Conservation (phyloP, 2,329 filamentous ascomycete species). For the Polytolypa hystricis region DNA sequence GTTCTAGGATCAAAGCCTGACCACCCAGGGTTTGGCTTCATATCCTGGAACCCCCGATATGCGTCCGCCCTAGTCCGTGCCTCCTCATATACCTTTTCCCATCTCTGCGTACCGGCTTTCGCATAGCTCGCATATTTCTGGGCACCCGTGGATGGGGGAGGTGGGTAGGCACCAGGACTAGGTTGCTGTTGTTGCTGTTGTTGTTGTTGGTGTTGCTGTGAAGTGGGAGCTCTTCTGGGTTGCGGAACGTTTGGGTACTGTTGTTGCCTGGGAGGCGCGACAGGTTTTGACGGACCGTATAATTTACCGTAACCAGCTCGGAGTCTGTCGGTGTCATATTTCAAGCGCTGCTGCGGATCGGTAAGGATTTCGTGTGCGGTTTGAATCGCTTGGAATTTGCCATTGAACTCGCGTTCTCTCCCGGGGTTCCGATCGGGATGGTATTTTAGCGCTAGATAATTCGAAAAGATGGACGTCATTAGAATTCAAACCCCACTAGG, state of each 20-base stretch:
- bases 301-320: slow-evolving; percentile 34
- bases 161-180: slow-evolving; percentile 16
- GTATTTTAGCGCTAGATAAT: slow-evolving; percentile 58
- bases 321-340: slow-evolving; percentile 52
- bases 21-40: slow-evolving; percentile 30
- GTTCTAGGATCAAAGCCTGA: slow-evolving; percentile 30
- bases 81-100: slow-evolving; percentile 29
- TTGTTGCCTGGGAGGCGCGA: slow-evolving; percentile 14
- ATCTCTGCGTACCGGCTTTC: slow-evolving; percentile 29
- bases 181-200: slow-evolving; percentile 15
- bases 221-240: slow-evolving; percentile 11
- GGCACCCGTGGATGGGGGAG: slow-evolving; percentile 25
- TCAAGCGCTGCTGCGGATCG: slow-evolving; percentile 46
- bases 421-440: slow-evolving; percentile 86
- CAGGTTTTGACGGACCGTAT: slow-evolving; percentile 12
- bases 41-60: slow-evolving; percentile 34
- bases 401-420: slow-evolving; percentile 64
- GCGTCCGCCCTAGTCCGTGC: slow-evolving; percentile 33
- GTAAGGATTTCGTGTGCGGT: slow-evolving; percentile 68
- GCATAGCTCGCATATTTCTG: slow-evolving; percentile 32
- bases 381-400: slow-evolving; percentile 78
- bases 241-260: slow-evolving; percentile 13
- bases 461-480: not conserved
- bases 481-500: not conserved
- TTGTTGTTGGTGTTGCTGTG: slow-evolving; percentile 13